These are phyloP conservation scores for Caryocar brasiliense DNA, from an alignment of 441 rosid genomes.

Conservation along the genomic window DNA sequence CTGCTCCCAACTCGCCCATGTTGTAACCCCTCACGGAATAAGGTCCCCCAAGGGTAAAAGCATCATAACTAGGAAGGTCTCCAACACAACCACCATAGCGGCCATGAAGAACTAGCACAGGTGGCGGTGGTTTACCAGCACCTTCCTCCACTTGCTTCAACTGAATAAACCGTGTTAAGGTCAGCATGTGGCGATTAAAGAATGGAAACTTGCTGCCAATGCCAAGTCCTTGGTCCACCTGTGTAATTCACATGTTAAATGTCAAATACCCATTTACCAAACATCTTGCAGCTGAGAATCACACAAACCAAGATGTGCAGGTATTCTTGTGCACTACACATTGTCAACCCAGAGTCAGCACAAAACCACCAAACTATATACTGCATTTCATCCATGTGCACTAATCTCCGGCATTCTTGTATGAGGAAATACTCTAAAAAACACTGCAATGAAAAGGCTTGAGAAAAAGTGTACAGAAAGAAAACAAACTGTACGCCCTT, in stretches of 20 bases:
- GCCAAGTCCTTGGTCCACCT: conserved; percentile 98
- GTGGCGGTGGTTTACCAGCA: conserved; percentile 68
- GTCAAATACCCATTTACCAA: neutral
- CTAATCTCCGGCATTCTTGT: too few relatives aligned
- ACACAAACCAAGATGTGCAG: neutral
- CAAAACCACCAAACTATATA: neutral
- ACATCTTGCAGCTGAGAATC: neutral
- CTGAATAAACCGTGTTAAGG: conserved; percentile 68
- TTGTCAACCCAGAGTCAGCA: neutral
- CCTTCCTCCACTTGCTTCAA: conserved; percentile 80
- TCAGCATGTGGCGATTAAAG: conserved; percentile 88
- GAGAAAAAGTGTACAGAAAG: too few relatives aligned
- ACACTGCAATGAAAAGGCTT: too few relatives aligned
- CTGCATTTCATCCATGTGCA: too few relatives aligned
- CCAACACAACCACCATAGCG: conserved; percentile 97
- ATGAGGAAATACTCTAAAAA: too few relatives aligned
- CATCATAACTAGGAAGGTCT: conserved; percentile 93
- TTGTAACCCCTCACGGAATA: conserved; percentile 95
- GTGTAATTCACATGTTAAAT: conserved; percentile 21
- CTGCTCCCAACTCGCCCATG: conserved; percentile 98
- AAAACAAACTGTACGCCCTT: too few relatives aligned
- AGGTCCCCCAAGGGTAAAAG: conserved; percentile 93
- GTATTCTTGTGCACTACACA: neutral
- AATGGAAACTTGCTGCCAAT: conserved; percentile 87
- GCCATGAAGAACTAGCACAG: conserved; percentile 84